Percentiles rank a stretch among this genome's conserved stretches.
phyloP scores from a whole-genome alignment of 176 grass and related monocot species.

The Carex cristatella region DNA sequence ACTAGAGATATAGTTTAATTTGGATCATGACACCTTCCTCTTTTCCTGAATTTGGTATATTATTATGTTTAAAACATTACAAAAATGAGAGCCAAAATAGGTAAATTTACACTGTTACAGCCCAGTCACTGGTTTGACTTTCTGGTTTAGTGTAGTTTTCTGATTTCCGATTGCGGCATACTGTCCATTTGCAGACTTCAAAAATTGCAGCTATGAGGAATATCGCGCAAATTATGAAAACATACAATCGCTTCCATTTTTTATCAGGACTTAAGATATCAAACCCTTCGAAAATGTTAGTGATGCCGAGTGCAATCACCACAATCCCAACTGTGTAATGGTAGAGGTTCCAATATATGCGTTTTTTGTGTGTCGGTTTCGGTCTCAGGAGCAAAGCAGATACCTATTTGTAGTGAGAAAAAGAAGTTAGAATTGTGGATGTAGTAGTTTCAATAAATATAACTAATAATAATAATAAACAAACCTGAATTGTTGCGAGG shows the following conservation, averaged over 20 bases:
- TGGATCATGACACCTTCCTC: not conserved
- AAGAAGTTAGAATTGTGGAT: not conserved
- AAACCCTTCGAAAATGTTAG: slow-evolving; percentile 15
- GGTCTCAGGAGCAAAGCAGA: slow-evolving; percentile 15
- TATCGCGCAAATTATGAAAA: not conserved
- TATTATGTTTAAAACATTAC: not conserved
- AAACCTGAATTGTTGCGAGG: slow-evolving; percentile 51
- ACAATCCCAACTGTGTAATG: slow-evolving; percentile 14
- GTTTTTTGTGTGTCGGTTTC: slow-evolving; percentile 1
- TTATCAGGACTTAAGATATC: slow-evolving; percentile 7
- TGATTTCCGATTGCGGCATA: not conserved
- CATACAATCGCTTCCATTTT: not conserved
- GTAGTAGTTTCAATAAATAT: not conserved
- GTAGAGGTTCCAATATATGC: slow-evolving; percentile 21
- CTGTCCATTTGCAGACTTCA: slow-evolving; percentile 22
- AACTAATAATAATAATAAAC: not conserved
- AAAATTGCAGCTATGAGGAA: not conserved
- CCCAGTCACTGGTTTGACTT: not conserved
- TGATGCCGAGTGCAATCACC: not conserved
- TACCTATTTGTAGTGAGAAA: not conserved
- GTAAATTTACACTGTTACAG: not conserved
- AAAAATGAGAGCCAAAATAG: not conserved
- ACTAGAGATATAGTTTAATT: too few species aligned
- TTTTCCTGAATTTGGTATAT: not conserved
- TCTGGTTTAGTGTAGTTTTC: not conserved